Evolutionary conservation across 805 yeast genomes (phyloP).

Genomic region (Cyberlindnera nakhonratchasimensis): DNA sequence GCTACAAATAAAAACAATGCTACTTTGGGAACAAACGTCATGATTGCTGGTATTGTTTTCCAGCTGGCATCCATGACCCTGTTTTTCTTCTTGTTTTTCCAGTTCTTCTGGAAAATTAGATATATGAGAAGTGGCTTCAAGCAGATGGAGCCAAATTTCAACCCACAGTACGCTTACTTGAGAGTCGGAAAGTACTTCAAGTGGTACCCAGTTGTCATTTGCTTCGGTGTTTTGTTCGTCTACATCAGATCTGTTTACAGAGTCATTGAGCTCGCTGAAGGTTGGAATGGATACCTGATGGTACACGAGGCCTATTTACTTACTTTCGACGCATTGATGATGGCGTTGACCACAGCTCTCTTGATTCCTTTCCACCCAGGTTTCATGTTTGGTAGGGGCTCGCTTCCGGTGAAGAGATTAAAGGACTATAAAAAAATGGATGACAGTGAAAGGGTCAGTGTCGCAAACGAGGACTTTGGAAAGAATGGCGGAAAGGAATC

Average conservation of each 20-base stretch:
- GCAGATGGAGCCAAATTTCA: conserved; percentile 5
- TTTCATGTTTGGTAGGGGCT: conserved; percentile 36
- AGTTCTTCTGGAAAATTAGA: conserved; percentile 40
- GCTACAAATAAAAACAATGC: conserved; percentile 38
- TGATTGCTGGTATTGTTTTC: conserved; percentile 74
- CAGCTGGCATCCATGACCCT: conserved; percentile 68
- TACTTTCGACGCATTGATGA: conserved; percentile 63
- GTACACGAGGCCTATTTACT: conserved; percentile 57
- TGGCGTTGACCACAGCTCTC: conserved; percentile 44
- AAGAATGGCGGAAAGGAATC: too few species aligned
- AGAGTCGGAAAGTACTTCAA: conserved; percentile 6
- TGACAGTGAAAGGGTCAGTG: too few species aligned
- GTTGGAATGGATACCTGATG: conserved; percentile 68
- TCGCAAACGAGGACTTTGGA: too few species aligned
- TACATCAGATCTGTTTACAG: conserved; percentile 71
- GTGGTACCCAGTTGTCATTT: conserved; percentile 41
- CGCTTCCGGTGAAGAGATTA: conserved; percentile 8
- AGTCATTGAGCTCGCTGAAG: conserved; percentile 66
- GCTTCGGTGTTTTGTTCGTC: conserved; percentile 49
- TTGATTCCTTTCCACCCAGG: conserved; percentile 65
- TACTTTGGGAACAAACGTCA: conserved; percentile 54
- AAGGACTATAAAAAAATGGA: too few species aligned
- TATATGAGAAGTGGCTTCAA: conserved; percentile 6
- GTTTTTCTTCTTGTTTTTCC: conserved; percentile 49
- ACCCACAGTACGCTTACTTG: conserved; percentile 6